phyloP scores from a whole-genome alignment of 257 asterid species.

The Przewalskia tangutica region DNA sequence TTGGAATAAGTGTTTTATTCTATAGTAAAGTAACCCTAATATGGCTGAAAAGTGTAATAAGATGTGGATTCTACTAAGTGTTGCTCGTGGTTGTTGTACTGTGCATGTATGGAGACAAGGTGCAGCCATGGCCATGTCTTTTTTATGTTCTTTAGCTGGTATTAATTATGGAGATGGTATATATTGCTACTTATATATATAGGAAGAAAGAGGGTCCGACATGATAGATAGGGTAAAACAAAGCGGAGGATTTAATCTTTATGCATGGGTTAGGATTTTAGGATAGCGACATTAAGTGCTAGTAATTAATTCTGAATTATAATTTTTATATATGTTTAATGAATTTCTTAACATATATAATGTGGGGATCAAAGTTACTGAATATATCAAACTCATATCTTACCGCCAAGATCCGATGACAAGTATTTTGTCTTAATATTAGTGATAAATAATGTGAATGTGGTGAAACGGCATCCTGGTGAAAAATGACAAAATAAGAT shows the following conservation, averaged over 20 bases:
- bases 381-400: not conserved
- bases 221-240: not conserved
- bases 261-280: not conserved
- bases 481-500: not conserved
- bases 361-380: too few relatives aligned
- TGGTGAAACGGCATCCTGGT: not conserved
- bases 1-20: constrained; percentile 32
- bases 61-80: constrained; percentile 47
- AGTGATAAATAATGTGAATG: not conserved
- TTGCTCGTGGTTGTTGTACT: constrained; percentile 52
- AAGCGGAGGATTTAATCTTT: not conserved
- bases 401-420: not conserved
- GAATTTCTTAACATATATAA: too few relatives aligned
- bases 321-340: too few relatives aligned
- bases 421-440: not conserved
- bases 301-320: too few relatives aligned
- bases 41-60: constrained; percentile 42
- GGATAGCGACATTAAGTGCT: not conserved
- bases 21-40: constrained; percentile 43
- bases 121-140: not conserved
- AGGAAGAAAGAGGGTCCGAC: not conserved
- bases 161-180: not conserved
- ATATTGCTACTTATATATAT: not conserved
- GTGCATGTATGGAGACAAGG: constrained; percentile 45
- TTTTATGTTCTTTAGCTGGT: not conserved